Evolutionary conservation across 2,329 filamentous ascomycete species (phyloP), one percentile per base, ranked within the genome.

Genomic region (Sordariomycetes sp.): DNA sequence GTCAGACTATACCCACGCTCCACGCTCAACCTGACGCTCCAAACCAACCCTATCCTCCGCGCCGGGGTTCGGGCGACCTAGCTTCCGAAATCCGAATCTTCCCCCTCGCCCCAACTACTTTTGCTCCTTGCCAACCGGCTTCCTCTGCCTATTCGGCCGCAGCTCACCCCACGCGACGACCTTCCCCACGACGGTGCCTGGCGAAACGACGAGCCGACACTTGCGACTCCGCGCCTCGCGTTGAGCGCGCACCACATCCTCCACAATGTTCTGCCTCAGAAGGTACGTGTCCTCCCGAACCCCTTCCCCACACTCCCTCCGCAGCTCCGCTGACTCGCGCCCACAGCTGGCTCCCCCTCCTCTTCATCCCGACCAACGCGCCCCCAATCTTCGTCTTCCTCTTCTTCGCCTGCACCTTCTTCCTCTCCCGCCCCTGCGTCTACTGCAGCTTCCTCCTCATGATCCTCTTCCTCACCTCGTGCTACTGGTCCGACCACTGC

Each of bases 371-470:
- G 56, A 89, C 89, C 59, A 90, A 91, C 69, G 87, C 89, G 64
- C 90, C 87, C 59, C 89, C 89, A 28, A 80, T 88, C 66, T 91
- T 92, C 75, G 89, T 94, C 69, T 82, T 92, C 73, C 81, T 90
- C 72, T 90, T 94, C 78, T 86, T 99, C 75, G 79, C 90, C 62
- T 90, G 91, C 70, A 96, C 91, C 62, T 97, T 96, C 77, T 89
- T 95, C 73, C 85, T 99, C 65, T 95, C 96, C 74, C 86, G 92
- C 57, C 94, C 94, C 57, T 99, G 94, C 76, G 86, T 96, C 64
- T 99, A 99, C 79, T 99, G 94, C 81, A 96, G 90, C 60, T 85
- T 96, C 61, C 86, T 99, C 57, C 89, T 99, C 54, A 81, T 96
- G 62, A 90, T 97, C 64, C 89, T 99, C 64, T 95, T 96, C 76